Evolutionary conservation across 192 early-diverging fungal species (phyloP).

Genomic region (Pilaira anomala): DNA sequence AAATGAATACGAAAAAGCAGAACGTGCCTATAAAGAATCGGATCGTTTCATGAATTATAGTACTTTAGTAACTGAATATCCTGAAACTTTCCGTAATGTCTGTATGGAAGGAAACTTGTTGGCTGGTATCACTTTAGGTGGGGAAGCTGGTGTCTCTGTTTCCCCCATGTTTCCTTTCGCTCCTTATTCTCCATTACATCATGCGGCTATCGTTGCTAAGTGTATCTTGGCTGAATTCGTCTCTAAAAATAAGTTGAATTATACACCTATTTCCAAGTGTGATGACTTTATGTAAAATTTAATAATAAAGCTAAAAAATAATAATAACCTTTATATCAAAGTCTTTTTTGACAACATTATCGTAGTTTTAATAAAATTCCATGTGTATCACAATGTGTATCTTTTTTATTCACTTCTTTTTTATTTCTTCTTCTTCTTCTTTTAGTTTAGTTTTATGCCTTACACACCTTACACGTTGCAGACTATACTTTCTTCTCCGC

Average conservation of each 20-base stretch:
- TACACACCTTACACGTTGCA: conserved; percentile 52
- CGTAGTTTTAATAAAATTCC: too few relatives aligned
- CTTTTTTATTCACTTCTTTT: not conserved
- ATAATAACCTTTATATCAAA: too few relatives aligned
- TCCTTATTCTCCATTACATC: conserved; percentile 21
- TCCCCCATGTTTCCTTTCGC: conserved; percentile 22
- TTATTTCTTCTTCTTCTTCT: not conserved
- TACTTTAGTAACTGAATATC: conserved; percentile 1
- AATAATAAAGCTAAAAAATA: not conserved
- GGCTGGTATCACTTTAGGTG: conserved; percentile 22
- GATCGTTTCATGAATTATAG: conserved; percentile 14
- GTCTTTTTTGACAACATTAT: too few relatives aligned
- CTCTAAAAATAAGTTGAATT: not conserved
- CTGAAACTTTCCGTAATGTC: conserved; percentile 11
- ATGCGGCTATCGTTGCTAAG: conserved; percentile 30
- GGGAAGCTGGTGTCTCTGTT: conserved; percentile 20
- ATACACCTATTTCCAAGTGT: conserved; percentile 10
- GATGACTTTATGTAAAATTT: conserved; percentile 18
- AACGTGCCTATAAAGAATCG: conserved; percentile 17
- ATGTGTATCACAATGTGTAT: too few relatives aligned
- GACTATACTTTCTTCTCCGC: conserved; percentile 39
- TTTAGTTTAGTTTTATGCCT: conserved; percentile 19
- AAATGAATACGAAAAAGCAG: conserved; percentile 10
- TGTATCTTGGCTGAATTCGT: conserved; percentile 25
- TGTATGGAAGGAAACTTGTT: conserved; percentile 16